These are phyloP conservation scores for Trebouxia sp. DNA, from an alignment of 139 green algal species.

Conservation along the genomic window DNA sequence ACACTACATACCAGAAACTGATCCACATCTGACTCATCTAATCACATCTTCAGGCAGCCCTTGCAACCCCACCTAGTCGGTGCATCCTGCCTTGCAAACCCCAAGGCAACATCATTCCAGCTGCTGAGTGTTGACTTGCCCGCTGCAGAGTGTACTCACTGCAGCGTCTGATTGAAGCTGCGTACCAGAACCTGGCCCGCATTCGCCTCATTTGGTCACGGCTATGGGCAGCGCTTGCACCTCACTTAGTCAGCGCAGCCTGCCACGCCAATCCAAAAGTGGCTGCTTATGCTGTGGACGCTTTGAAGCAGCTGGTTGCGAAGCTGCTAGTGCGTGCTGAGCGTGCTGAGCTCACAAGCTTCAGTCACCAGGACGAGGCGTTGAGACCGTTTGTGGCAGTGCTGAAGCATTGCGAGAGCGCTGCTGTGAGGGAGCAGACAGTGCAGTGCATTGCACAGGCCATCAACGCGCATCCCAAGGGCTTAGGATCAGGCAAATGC, in stretches of 20 bases:
- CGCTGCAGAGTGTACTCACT: conserved; percentile 66
- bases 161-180: conserved; percentile 76
- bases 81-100: no score
- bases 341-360: conserved; percentile 79
- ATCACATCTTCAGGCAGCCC: no score
- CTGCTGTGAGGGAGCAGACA: conserved; percentile 75
- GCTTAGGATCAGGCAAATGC: conserved; percentile 54
- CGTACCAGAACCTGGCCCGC: conserved; percentile 81
- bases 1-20: no score
- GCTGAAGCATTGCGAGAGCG: conserved; percentile 71
- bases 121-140: no score
- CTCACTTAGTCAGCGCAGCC: conserved; percentile 81
- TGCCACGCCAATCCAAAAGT: conserved; percentile 72
- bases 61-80: background rate
- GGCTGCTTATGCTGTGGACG: conserved; percentile 54
- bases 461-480: conserved; percentile 43
- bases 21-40: no score
- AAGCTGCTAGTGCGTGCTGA: conserved; percentile 77
- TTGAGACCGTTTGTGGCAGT: conserved; percentile 88
- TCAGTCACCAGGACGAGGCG: conserved; percentile 81
- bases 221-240: conserved; percentile 79
- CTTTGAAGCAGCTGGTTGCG: conserved; percentile 67
- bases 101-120: no score
- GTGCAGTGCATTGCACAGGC: conserved; percentile 69
- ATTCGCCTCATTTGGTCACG: conserved; percentile 88